Base-by-base conservation (phyloP, 352 stramenopile genomes). In the Blastocystis sp. region DNA sequence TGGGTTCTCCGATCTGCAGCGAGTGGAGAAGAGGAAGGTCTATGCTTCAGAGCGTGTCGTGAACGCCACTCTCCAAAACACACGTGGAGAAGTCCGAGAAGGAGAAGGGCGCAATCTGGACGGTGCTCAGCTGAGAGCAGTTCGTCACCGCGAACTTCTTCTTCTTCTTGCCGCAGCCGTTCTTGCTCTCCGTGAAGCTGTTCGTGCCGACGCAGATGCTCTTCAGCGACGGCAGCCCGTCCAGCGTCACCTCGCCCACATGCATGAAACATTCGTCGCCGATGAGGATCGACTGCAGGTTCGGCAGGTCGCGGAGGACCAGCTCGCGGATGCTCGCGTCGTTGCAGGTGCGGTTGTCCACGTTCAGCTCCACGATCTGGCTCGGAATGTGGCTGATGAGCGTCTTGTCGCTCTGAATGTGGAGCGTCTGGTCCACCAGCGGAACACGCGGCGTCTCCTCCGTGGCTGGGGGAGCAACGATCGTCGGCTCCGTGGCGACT, bases 181-280 rank as follows among this genome's bases (percentile, higher is more conserved):
- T 74, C 37, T 21, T 21, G 3, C n/a, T 45, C 35, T 74, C 63
- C 31, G 63, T 74, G 37, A 74, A 74, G 26, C n/a, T 45, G 26
- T 74, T 74, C 24, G 19, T 29, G 31, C 63, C 63, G 3, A 74
- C 35, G 6, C 9, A 9, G 12, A 74, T 4, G 13, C 10, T 21
- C 26, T 74, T 29, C 37, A 74, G 37, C 37, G 10, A 39, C 0
- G 63, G 63, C 31, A 74, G 26, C 26, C 35, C 19, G 37, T 13
- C 12, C 63, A 74, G 37, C 37, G 4, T 29, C 26, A 39, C 26
- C 4, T 9, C 12, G 26, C 9, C 35, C 31, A 74, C 63, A 16
- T 29, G 19, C 16, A 4, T 19, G 35, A 29, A 74, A 21, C 63
- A 74, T 19, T 51, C n/a, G 4, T 74, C 63, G 26, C 63, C 37